Percentiles rank a stretch among this genome's conserved stretches.
Evolutionary conservation across 2,329 filamentous ascomycete species (phyloP).

Genomic region (Colletotrichum karsti): DNA sequence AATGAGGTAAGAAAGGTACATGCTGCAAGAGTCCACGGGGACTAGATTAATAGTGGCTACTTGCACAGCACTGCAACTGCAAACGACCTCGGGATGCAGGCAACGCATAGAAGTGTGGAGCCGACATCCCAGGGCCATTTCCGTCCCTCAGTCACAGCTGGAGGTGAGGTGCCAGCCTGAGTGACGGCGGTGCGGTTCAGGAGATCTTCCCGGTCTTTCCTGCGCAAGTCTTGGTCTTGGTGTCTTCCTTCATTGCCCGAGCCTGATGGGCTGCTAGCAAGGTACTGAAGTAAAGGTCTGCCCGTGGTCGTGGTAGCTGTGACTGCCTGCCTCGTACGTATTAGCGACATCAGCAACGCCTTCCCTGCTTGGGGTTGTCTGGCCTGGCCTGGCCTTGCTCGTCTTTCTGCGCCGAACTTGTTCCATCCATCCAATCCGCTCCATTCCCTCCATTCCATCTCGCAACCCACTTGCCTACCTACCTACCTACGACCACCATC

Average conservation of each 20-base stretch:
- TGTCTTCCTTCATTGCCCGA: background rate
- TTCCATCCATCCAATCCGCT: slow-evolving; percentile 17
- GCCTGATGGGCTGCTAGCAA: background rate
- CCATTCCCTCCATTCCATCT: slow-evolving; percentile 13
- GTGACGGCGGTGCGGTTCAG: too few species aligned
- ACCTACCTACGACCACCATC: slow-evolving; percentile 3
- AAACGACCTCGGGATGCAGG: background rate
- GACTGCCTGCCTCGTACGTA: slow-evolving; percentile 1
- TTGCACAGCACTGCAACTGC: background rate
- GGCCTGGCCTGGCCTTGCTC: slow-evolving; percentile 2
- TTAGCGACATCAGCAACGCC: slow-evolving; percentile 5
- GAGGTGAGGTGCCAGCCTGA: too few species aligned
- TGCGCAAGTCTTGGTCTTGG: background rate
- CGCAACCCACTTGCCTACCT: background rate
- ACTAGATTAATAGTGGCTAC: background rate
- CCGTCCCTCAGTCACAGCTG: background rate
- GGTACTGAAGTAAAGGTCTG: too few species aligned
- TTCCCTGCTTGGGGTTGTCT: slow-evolving; percentile 22
- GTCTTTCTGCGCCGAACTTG: slow-evolving; percentile 1
- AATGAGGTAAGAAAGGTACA: background rate
- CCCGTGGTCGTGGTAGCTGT: background rate
- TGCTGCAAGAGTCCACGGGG: too few species aligned
- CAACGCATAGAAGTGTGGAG: background rate
- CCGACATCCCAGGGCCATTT: background rate
- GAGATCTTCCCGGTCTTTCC: slow-evolving; percentile 4